phyloP scores from a whole-genome alignment of 1,284 basidiomycete species.

The Fistulinella cinereoalba region DNA sequence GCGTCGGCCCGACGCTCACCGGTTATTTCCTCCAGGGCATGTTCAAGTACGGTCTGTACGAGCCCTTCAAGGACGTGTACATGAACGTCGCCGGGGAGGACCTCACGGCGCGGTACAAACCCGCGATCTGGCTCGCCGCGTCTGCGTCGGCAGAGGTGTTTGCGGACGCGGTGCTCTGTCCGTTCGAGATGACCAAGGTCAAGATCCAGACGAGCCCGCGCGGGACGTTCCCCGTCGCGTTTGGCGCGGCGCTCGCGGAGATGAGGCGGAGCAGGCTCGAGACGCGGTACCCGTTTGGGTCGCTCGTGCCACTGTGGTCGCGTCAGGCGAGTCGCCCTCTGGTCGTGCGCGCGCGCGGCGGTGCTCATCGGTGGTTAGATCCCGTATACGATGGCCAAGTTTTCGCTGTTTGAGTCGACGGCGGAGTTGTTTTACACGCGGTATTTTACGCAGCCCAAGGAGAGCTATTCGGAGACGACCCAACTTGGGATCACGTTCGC shows the following conservation, averaged over 20 bases:
- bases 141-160: slow-evolving; percentile 95
- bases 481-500: slow-evolving; percentile 80
- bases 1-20: slow-evolving; percentile 87
- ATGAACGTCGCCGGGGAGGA: slow-evolving; percentile 87
- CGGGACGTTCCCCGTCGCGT: slow-evolving; percentile 73
- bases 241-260: slow-evolving; percentile 64
- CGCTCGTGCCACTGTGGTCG: slow-evolving; percentile 78
- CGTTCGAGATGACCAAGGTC: slow-evolving; percentile 83
- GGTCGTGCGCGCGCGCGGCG: too few relatives aligned
- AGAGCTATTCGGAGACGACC: slow-evolving; percentile 64
- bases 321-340: slow-evolving; percentile 55
- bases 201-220: slow-evolving; percentile 74
- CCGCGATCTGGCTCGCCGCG: slow-evolving; percentile 90
- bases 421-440: slow-evolving; percentile 74
- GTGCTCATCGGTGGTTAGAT: too few relatives aligned
- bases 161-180: slow-evolving; percentile 86
- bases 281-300: slow-evolving; percentile 79
- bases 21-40: slow-evolving; percentile 96
- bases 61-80: slow-evolving; percentile 92
- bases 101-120: slow-evolving; percentile 83
- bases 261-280: slow-evolving; percentile 64
- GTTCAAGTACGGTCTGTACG: slow-evolving; percentile 97
- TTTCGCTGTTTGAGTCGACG: slow-evolving; percentile 82
- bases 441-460: slow-evolving; percentile 72
- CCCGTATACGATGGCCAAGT: slow-evolving; percentile 87